phyloP scores from a whole-genome alignment of 2,329 filamentous ascomycete species.

The Ophiostoma himal-ulmi region DNA sequence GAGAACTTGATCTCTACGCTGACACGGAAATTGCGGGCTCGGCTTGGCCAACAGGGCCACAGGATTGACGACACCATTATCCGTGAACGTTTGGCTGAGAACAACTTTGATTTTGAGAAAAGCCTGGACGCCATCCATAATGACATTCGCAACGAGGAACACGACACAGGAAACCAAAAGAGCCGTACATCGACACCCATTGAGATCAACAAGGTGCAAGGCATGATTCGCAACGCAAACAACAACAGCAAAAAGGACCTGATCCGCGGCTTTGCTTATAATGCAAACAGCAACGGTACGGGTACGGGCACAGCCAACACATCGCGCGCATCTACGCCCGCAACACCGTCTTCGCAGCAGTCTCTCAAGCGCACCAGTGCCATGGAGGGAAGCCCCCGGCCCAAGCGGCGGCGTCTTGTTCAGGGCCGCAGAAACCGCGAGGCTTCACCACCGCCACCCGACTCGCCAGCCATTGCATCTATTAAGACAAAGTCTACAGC shows the following conservation, averaged over 20 bases:
- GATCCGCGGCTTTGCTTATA: conserved; percentile 11
- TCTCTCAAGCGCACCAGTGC: conserved; percentile 20
- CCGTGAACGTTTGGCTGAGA: conserved; percentile 19
- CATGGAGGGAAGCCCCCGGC: conserved; percentile 22
- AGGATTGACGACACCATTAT: conserved; percentile 13
- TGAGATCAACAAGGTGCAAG: conserved; percentile 18
- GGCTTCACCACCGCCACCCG: conserved; percentile 19
- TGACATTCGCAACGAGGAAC: not conserved
- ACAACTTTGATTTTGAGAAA: conserved; percentile 22
- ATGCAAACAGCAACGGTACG: not conserved
- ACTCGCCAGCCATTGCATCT: conserved; percentile 19
- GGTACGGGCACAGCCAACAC: conserved; percentile 13
- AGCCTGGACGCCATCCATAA: conserved; percentile 23
- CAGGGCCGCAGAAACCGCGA: conserved; percentile 26
- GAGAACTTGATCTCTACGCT: conserved; percentile 21
- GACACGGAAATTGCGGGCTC: conserved; percentile 20
- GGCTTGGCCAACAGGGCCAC: conserved; percentile 14
- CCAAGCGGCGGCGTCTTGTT: conserved; percentile 31
- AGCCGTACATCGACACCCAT: not conserved
- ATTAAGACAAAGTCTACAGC: not conserved
- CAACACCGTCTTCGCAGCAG: conserved; percentile 21
- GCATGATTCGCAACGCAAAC: conserved; percentile 25
- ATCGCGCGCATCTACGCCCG: conserved; percentile 19
- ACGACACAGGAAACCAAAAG: not conserved
- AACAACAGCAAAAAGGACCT: not conserved